These are phyloP conservation scores for Fusarium nygamai DNA, from an alignment of 2,329 filamentous ascomycete genomes.

Conservation along the genomic window DNA sequence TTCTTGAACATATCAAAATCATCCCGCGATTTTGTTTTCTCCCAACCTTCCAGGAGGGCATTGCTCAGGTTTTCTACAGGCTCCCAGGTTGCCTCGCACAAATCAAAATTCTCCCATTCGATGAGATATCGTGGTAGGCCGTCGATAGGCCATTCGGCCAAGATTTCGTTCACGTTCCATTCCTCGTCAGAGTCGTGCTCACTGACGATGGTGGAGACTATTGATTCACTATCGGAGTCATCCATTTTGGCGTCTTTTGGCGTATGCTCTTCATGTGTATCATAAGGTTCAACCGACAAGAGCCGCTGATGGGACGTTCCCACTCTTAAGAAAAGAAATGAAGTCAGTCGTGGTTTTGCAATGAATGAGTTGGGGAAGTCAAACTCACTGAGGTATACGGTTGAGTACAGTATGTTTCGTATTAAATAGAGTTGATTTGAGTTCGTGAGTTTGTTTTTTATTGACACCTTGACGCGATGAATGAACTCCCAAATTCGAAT, in stretches of 20 bases:
- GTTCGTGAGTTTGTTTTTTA: background rate
- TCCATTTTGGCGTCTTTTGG: conserved; percentile 6
- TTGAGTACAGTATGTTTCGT: background rate
- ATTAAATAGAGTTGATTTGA: background rate
- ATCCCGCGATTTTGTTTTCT: conserved; percentile 51
- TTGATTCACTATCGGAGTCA: conserved; percentile 44
- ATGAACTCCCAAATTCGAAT: background rate
- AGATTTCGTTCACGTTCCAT: conserved; percentile 62
- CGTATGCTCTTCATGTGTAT: background rate
- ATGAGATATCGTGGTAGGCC: conserved; percentile 48
- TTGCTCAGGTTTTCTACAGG: conserved; percentile 55
- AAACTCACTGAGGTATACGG: background rate
- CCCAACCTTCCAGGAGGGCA: conserved; percentile 56
- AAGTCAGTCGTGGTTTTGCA: background rate
- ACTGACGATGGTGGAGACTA: conserved; percentile 49
- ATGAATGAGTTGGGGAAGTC: background rate
- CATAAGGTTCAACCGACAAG: background rate
- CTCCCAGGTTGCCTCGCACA: conserved; percentile 60
- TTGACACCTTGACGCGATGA: background rate
- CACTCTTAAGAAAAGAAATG: background rate
- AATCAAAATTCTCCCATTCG: conserved; percentile 50
- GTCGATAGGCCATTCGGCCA: conserved; percentile 55
- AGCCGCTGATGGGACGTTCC: background rate
- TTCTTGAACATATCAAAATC: conserved; percentile 51
- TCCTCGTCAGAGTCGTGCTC: conserved; percentile 53